A percentile compares a stretch with the other conserved stretches of the same genome.
Conservation (phyloP, 1,139 yeast genomes). For the Lodderomyces metapsilosis region DNA sequence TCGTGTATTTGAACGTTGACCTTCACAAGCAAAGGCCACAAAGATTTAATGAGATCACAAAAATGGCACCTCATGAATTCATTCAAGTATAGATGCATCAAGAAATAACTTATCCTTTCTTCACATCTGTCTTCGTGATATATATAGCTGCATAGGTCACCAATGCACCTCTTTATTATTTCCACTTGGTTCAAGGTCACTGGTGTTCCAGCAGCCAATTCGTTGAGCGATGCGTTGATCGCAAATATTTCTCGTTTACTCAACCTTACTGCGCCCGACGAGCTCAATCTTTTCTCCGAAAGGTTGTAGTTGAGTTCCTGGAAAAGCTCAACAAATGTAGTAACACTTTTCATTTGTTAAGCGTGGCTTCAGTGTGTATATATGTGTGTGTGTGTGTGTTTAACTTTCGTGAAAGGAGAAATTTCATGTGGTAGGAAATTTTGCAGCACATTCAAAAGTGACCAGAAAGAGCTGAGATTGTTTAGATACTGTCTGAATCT, state of each 20-base stretch:
- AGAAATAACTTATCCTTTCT: slow-evolving; percentile 9
- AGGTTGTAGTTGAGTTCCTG: slow-evolving; percentile 1
- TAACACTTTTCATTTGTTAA: not conserved
- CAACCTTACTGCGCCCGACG: not conserved
- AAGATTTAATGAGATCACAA: slow-evolving; percentile 6
- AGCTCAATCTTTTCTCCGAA: not conserved
- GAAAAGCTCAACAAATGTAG: not conserved
- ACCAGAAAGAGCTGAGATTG: not conserved
- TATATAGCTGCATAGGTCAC: not conserved
- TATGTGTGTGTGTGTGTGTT: too few species aligned
- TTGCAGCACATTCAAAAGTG: not conserved
- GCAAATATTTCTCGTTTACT: not conserved
- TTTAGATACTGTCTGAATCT: not conserved
- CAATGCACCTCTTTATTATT: not conserved
- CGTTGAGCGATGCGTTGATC: slow-evolving; percentile 3
- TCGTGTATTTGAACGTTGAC: slow-evolving; percentile 1
- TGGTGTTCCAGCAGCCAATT: not conserved
- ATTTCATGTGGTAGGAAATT: not conserved
- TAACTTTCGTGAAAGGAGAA: too few species aligned
- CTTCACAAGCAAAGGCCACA: slow-evolving; percentile 10
- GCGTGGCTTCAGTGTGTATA: too few species aligned
- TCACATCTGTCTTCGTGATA: slow-evolving; percentile 2
- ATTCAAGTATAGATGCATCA: slow-evolving; percentile 8
- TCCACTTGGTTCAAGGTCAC: not conserved
- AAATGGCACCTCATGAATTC: slow-evolving; percentile 5